Evolutionary conservation across 495 filamentous ascomycete species (phyloP).

Genomic region (Podospora anserina): DNA sequence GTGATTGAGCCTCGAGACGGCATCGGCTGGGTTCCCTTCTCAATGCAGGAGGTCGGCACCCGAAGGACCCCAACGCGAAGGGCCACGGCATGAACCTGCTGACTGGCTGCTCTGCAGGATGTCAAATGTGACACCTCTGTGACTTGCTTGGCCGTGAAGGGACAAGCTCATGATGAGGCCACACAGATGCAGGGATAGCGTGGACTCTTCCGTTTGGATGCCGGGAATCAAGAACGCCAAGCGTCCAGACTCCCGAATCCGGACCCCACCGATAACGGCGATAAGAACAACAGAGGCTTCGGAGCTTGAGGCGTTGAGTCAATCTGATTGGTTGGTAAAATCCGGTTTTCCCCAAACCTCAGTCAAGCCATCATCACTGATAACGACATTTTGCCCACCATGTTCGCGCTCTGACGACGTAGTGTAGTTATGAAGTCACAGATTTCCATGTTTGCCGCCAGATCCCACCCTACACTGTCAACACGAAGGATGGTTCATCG

Average conservation of each 20-base stretch:
- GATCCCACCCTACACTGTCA: neutral
- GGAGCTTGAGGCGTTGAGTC: neutral
- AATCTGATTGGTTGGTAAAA: neutral
- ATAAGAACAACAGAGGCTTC: neutral
- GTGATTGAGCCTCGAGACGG: conserved; percentile 1
- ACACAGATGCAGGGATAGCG: conserved; percentile 9
- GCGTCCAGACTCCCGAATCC: neutral
- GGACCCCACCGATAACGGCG: conserved; percentile 11
- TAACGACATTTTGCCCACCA: neutral
- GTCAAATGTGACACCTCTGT: neutral
- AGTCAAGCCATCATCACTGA: neutral
- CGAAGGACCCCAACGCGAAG: neutral
- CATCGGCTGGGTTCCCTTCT: neutral
- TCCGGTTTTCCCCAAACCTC: neutral
- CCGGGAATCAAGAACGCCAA: neutral
- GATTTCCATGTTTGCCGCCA: neutral
- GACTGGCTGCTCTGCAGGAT: neutral
- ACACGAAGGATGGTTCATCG: neutral
- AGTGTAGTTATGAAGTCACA: neutral
- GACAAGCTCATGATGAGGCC: conserved; percentile 6
- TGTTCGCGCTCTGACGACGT: neutral
- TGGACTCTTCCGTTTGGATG: conserved; percentile 4
- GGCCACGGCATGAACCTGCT: neutral
- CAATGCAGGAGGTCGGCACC: conserved; percentile 10
- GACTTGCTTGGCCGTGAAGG: neutral